phyloP scores from a whole-genome alignment of 768 basidiomycete genomes.

The Asterophora lycoperdoides region DNA sequence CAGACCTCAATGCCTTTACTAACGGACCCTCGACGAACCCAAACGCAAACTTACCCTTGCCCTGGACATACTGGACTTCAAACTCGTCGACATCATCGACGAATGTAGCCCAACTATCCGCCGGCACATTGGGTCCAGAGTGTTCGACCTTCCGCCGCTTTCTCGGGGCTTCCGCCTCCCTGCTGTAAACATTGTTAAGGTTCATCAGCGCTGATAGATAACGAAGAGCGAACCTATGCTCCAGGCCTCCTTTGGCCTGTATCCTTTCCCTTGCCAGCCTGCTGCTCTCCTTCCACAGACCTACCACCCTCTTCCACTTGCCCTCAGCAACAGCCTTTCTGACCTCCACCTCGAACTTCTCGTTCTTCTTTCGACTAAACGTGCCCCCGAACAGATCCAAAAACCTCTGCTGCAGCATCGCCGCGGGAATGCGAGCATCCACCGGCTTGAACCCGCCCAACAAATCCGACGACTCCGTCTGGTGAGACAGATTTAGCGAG shows the following conservation, averaged over 20 bases:
- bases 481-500: constrained; percentile 91
- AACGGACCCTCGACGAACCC: constrained; percentile 94
- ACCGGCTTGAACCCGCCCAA: constrained; percentile 97
- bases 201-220: not conserved
- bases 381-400: constrained; percentile 77
- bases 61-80: constrained; percentile 83
- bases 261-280: constrained; percentile 68
- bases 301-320: constrained; percentile 82
- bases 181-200: constrained; percentile 5
- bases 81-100: constrained; percentile 64
- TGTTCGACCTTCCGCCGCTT: constrained; percentile 15
- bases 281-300: constrained; percentile 77
- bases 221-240: constrained; percentile 22
- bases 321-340: constrained; percentile 76
- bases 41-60: constrained; percentile 88
- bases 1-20: constrained; percentile 81
- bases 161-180: constrained; percentile 25
- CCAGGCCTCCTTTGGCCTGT: constrained; percentile 25
- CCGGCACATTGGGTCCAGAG: constrained; percentile 13
- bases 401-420: constrained; percentile 67
- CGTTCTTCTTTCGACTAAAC: constrained; percentile 88
- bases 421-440: constrained; percentile 77
- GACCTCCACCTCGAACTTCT: constrained; percentile 77
- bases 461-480: constrained; percentile 92
- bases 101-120: constrained; percentile 12